Conservation (phyloP, 2,329 filamentous ascomycete genomes). For the Fusarium verrucosum region DNA sequence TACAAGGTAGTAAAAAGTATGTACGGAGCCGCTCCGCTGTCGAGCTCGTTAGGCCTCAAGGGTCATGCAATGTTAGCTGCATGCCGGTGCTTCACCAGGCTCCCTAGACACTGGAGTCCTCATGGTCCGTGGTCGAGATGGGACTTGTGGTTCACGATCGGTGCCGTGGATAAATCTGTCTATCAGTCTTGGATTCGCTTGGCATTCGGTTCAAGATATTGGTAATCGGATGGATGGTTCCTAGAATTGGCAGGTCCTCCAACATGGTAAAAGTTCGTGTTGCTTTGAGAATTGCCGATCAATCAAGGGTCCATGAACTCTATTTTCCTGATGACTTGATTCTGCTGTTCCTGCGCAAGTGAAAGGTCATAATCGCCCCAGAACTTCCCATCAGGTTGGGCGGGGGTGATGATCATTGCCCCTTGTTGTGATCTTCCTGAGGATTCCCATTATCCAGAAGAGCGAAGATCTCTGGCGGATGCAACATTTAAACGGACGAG, state of each 20-base stretch:
- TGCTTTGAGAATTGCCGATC: slow-evolving; percentile 15
- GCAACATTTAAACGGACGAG: slow-evolving; percentile 21
- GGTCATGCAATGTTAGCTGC: slow-evolving; percentile 25
- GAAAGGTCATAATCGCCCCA: slow-evolving; percentile 25
- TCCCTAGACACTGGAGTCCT: slow-evolving; percentile 14
- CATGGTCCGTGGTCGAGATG: slow-evolving; percentile 16
- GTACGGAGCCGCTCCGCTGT: slow-evolving; percentile 4
- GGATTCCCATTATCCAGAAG: slow-evolving; percentile 16
- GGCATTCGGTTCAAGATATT: not conserved
- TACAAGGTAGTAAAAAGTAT: not conserved
- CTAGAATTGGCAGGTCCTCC: not conserved
- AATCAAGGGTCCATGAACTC: slow-evolving; percentile 27
- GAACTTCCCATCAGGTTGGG: slow-evolving; percentile 9
- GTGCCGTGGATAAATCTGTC: not conserved
- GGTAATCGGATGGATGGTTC: not conserved
- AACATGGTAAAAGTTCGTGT: not conserved
- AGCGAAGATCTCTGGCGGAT: slow-evolving; percentile 32
- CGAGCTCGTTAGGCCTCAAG: slow-evolving; percentile 27
- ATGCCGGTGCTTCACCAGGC: slow-evolving; percentile 13
- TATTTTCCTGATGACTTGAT: slow-evolving; percentile 12
- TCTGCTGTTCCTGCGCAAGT: slow-evolving; percentile 35
- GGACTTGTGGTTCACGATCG: slow-evolving; percentile 15
- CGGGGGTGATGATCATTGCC: slow-evolving; percentile 20
- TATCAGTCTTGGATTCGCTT: not conserved
- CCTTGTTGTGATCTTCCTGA: slow-evolving; percentile 28